phyloP scores from a whole-genome alignment of 352 stramenopile species.

The Phytophthora europaea region DNA sequence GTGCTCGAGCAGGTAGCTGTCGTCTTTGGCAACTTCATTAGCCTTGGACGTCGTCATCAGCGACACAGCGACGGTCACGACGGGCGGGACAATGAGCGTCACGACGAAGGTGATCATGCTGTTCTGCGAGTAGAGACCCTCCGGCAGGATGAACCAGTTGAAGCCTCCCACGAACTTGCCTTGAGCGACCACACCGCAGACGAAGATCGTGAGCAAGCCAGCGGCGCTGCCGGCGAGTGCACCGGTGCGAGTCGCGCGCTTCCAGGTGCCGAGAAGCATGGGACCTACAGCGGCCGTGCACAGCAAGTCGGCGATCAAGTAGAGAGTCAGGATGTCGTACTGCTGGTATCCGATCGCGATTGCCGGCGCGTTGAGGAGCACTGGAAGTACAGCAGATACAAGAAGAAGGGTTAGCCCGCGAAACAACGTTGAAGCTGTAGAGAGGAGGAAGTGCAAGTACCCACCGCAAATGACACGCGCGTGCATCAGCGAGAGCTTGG shows the following conservation, averaged over 20 bases:
- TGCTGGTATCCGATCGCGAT: constrained; percentile 68
- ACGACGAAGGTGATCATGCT: constrained; percentile 81
- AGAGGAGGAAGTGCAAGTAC: neutral
- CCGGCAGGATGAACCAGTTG: constrained; percentile 68
- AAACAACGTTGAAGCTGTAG: neutral
- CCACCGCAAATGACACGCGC: constrained; percentile 47
- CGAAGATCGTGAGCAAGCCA: constrained; percentile 72
- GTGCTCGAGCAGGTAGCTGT: constrained; percentile 27
- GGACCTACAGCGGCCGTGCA: constrained; percentile 70
- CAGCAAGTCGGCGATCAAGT: constrained; percentile 74
- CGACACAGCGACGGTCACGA: constrained; percentile 58
- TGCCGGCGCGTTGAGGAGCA: constrained; percentile 69
- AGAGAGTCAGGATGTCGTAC: constrained; percentile 71
- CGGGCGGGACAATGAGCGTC: constrained; percentile 55
- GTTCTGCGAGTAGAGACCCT: constrained; percentile 68
- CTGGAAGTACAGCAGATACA: constrained; percentile 13
- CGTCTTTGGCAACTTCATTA: constrained; percentile 20
- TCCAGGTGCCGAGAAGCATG: constrained; percentile 71
- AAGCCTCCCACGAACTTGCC: constrained; percentile 71
- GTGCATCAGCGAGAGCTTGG: constrained; percentile 52
- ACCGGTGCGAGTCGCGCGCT: constrained; percentile 43
- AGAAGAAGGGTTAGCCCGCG: neutral
- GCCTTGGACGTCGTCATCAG: constrained; percentile 40
- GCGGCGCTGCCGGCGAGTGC: constrained; percentile 54
- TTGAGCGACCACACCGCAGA: constrained; percentile 58